Percentiles rank a stretch among this genome's conserved stretches.
phyloP scores from a whole-genome alignment of 495 filamentous ascomycete species.

The Xanthoparmelia taractica region DNA sequence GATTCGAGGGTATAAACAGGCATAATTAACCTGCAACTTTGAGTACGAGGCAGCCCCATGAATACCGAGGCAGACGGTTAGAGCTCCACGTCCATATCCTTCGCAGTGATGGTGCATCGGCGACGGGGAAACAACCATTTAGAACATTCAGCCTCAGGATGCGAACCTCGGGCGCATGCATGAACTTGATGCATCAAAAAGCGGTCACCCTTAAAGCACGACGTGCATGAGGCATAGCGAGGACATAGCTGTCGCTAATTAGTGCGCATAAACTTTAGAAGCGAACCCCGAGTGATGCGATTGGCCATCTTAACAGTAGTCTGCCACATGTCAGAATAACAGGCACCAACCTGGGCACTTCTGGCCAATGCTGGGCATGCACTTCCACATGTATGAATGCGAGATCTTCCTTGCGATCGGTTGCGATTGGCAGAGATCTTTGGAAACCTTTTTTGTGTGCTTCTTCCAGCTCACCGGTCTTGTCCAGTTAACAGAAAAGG shows the following conservation, averaged over 20 bases:
- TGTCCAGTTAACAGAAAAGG: background rate
- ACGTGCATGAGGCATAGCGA: constrained; percentile 1
- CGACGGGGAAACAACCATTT: too few species aligned
- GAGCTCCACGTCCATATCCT: background rate
- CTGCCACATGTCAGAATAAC: background rate
- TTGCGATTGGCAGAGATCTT: constrained; percentile 1
- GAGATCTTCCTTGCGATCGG: constrained; percentile 1
- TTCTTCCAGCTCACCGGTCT: background rate
- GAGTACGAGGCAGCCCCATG: background rate
- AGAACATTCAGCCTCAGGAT: background rate
- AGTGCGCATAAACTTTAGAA: background rate
- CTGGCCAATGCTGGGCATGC: too few species aligned
- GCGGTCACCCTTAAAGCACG: background rate
- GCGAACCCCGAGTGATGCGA: background rate
- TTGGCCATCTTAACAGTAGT: background rate
- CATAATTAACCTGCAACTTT: background rate
- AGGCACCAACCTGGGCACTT: too few species aligned
- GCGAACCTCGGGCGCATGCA: background rate
- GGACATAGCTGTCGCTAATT: background rate
- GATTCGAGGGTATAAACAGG: background rate
- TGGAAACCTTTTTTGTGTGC: background rate
- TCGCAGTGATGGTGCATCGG: background rate
- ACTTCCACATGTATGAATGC: background rate
- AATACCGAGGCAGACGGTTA: background rate
- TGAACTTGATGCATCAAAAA: background rate